Percentiles rank a stretch among this genome's conserved stretches.
phyloP scores from a whole-genome alignment of 352 stramenopile species.

The Peronospora destructor region DNA sequence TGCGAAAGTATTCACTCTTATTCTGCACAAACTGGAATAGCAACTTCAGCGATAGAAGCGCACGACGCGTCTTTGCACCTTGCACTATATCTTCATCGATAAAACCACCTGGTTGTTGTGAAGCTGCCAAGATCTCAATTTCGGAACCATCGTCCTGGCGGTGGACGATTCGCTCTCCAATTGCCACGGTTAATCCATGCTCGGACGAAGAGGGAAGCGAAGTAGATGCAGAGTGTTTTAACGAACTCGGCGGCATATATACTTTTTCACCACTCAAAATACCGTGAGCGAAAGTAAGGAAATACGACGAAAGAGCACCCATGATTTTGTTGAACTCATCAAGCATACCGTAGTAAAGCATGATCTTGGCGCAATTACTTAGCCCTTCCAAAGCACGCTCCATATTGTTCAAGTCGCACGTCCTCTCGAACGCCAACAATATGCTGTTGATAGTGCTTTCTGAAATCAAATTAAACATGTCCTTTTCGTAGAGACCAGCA shows the following conservation, averaged over 20 bases:
- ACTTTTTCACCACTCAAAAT: constrained; percentile 82
- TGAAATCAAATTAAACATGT: constrained; percentile 84
- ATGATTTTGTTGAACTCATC: constrained; percentile 83
- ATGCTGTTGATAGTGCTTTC: constrained; percentile 78
- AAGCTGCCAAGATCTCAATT: constrained; percentile 35
- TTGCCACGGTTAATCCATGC: constrained; percentile 10
- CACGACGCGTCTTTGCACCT: constrained; percentile 68
- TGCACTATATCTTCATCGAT: constrained; percentile 52
- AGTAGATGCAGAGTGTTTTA: constrained; percentile 11
- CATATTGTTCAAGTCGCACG: constrained; percentile 79
- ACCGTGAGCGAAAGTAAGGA: constrained; percentile 78
- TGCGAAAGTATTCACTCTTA: constrained; percentile 66
- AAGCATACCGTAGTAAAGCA: constrained; percentile 76
- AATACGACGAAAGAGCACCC: constrained; percentile 70
- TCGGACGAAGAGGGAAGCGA: constrained; percentile 10
- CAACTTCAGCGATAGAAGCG: constrained; percentile 67
- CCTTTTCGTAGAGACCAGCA: constrained; percentile 77
- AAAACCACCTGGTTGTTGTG: constrained; percentile 12
- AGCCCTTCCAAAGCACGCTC: constrained; percentile 73
- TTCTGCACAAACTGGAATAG: constrained; percentile 84
- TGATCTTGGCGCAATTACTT: constrained; percentile 79
- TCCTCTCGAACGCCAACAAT: constrained; percentile 77
- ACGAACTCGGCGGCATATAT: constrained; percentile 53
- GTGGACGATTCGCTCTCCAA: constrained; percentile 27
- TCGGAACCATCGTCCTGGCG: constrained; percentile 30